phyloP scores from a whole-genome alignment of 1,284 basidiomycete species.

The Rhodotorula sp. region DNA sequence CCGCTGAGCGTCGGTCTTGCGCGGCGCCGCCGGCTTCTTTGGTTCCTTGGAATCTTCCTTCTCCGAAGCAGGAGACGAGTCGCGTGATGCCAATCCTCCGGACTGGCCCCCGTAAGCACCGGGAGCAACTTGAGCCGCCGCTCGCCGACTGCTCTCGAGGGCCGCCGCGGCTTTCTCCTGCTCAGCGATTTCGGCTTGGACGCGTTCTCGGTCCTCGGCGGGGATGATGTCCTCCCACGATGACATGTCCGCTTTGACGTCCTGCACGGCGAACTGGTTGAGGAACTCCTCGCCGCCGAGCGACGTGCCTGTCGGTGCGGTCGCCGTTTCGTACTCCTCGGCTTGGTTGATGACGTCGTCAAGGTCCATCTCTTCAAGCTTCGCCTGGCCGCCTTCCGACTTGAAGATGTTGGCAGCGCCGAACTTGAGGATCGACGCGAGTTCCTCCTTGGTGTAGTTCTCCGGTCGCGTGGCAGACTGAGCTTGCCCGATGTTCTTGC shows the following conservation, averaged over 20 bases:
- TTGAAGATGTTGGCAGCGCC: conserved; percentile 99
- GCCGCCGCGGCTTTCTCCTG: conserved; percentile 47
- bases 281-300: conserved; percentile 96
- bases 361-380: conserved; percentile 98
- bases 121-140: conserved; percentile 68
- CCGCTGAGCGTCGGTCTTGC: conserved; percentile 76
- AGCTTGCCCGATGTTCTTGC: conserved; percentile 74
- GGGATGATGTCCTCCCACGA: conserved; percentile 99
- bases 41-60: conserved; percentile 22
- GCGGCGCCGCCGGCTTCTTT: conserved; percentile 45
- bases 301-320: conserved; percentile 66
- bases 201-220: conserved; percentile 77
- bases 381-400: conserved; percentile 86
- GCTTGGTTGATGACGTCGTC: conserved; percentile 97
- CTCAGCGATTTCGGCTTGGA: conserved; percentile 57
- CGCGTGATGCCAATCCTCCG: conserved; percentile 62
- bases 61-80: conserved; percentile 52
- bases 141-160: conserved; percentile 71
- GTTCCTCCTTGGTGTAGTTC: conserved; percentile 93
- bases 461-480: conserved; percentile 71
- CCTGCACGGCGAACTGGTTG: conserved; percentile 91
- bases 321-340: conserved; percentile 91
- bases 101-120: conserved; percentile 81
- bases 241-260: conserved; percentile 94
- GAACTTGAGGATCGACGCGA: conserved; percentile 98